Evolutionary conservation across 768 basidiomycete species (phyloP).

Genomic region (Auriscalpium vulgare): DNA sequence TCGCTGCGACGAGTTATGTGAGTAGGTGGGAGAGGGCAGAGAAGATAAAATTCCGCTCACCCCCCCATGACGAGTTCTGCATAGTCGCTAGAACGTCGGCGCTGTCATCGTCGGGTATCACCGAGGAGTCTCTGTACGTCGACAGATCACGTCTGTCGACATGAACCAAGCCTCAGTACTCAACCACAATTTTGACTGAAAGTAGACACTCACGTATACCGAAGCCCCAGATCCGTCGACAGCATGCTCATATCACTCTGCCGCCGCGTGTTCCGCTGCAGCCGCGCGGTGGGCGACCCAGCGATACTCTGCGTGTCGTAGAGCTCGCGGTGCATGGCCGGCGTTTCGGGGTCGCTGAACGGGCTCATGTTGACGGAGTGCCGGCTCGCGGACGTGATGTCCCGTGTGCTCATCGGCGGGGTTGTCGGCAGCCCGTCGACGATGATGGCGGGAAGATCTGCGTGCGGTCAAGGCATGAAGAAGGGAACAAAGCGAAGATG

Average conservation of each 20-base stretch:
- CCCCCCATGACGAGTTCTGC: conserved; percentile 66
- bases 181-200: background rate
- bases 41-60: conserved; percentile 29
- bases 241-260: conserved; percentile 54
- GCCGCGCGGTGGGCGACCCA: conserved; percentile 23
- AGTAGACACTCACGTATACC: conserved; percentile 37
- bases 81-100: conserved; percentile 45
- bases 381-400: conserved; percentile 38
- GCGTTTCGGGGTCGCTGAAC: conserved; percentile 20
- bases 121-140: conserved; percentile 14
- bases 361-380: conserved; percentile 10
- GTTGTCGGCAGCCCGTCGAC: conserved; percentile 53
- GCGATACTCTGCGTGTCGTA: conserved; percentile 16
- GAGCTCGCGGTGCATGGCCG: conserved; percentile 26
- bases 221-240: conserved; percentile 37
- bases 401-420: conserved; percentile 39
- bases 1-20: conserved; percentile 16
- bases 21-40: background rate
- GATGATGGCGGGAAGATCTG: conserved; percentile 66
- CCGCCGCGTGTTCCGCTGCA: conserved; percentile 47
- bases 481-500: background rate
- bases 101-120: conserved; percentile 26
- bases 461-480: background rate
- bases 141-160: conserved; percentile 21
- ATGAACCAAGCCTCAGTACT: background rate